Evolutionary conservation across 2,329 filamentous ascomycete species (phyloP).

Genomic region (Aaosphaeria pasadenensis): DNA sequence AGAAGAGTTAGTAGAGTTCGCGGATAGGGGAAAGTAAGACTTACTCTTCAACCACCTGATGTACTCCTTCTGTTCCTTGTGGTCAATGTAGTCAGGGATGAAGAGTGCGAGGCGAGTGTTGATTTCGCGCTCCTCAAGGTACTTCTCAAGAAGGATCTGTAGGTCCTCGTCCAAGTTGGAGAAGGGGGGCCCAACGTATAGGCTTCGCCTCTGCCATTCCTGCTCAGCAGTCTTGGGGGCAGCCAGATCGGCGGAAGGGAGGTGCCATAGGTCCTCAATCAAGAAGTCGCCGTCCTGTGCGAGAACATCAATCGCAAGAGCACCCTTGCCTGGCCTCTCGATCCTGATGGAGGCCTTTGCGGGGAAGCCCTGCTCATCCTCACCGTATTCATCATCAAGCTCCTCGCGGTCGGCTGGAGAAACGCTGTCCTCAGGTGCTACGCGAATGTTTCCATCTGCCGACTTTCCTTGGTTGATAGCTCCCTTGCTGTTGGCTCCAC

Average conservation of each 20-base stretch:
- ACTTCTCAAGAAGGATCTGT: conserved; percentile 86
- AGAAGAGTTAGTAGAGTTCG: background rate
- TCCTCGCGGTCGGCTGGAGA: conserved; percentile 58
- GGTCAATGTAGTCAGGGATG: conserved; percentile 92
- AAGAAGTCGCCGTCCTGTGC: conserved; percentile 83
- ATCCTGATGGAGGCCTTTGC: conserved; percentile 82
- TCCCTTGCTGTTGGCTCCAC: conserved; percentile 56
- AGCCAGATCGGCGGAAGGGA: conserved; percentile 73
- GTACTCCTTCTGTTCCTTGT: conserved; percentile 99
- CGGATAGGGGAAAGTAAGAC: conserved; percentile 5
- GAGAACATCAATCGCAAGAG: conserved; percentile 80
- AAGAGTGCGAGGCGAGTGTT: conserved; percentile 84
- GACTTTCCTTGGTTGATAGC: conserved; percentile 54
- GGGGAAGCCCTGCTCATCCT: conserved; percentile 63
- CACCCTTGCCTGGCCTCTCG: conserved; percentile 82
- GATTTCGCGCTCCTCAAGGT: conserved; percentile 91
- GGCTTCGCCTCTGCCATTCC: conserved; percentile 69
- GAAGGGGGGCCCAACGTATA: conserved; percentile 91
- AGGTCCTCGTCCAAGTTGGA: conserved; percentile 94
- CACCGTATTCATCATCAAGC: conserved; percentile 55
- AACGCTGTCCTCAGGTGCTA: conserved; percentile 55
- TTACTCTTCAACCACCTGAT: conserved; percentile 73
- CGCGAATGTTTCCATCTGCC: conserved; percentile 50
- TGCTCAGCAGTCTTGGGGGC: conserved; percentile 72
- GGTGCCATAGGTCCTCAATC: conserved; percentile 90